These are phyloP conservation scores for Austroboletus festivus DNA, from an alignment of 768 basidiomycete species.

Conservation along the genomic window DNA sequence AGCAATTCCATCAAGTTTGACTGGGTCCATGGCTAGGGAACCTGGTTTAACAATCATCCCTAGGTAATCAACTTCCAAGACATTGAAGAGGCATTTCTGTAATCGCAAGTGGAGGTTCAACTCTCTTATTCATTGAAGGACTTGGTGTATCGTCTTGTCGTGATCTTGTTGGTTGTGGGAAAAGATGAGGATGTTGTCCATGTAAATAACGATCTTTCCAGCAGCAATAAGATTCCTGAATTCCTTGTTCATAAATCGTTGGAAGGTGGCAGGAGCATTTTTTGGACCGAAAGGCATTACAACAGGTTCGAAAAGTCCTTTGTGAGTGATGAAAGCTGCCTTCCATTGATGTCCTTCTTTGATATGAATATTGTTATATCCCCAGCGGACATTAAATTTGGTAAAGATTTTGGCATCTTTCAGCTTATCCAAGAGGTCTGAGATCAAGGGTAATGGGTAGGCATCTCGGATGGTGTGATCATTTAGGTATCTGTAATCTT, in stretches of 20 bases:
- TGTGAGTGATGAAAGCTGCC: no score
- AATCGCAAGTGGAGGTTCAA: not conserved
- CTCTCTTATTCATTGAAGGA: not conserved
- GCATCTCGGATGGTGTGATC: not conserved
- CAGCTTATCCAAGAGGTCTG: not conserved
- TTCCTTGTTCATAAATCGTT: slow-evolving; percentile 15
- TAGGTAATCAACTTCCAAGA: not conserved
- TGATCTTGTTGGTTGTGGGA: slow-evolving; percentile 29
- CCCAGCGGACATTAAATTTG: not conserved
- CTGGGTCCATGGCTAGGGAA: not conserved
- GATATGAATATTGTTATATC: not conserved
- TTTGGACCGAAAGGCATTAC: slow-evolving; percentile 16
- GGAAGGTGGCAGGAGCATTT: slow-evolving; percentile 15
- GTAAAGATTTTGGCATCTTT: not conserved
- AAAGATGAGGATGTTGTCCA: slow-evolving; percentile 27
- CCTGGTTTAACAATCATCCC: not conserved
- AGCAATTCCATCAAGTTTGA: slow-evolving; percentile 14
- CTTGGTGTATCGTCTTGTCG: not conserved
- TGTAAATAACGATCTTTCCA: slow-evolving; percentile 11
- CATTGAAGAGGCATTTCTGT: not conserved
- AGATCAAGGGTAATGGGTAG: not conserved
- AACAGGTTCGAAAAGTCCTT: no score
- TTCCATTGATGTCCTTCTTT: slow-evolving; percentile 1
- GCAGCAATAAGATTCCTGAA: not conserved
- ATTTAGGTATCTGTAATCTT: not conserved